phyloP scores from a whole-genome alignment of 805 yeast genomes.

The Yarrowia hollandica region DNA sequence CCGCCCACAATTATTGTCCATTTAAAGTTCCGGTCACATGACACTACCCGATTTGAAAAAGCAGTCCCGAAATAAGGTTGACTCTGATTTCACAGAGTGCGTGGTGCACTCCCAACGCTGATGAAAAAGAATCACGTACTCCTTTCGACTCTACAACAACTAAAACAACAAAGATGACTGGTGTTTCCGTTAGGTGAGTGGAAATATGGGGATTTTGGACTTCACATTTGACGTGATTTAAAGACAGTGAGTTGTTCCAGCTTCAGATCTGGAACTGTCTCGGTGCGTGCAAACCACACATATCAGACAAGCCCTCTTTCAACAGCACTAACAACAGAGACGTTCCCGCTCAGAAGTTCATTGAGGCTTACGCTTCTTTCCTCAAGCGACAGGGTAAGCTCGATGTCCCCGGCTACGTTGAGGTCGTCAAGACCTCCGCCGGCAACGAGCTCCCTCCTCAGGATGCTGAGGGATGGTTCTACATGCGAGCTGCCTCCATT shows the following conservation, averaged over 20 bases:
- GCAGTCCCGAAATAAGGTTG: too few relatives aligned
- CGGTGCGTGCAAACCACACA: not conserved
- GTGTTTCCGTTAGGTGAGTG: slow-evolving; percentile 97
- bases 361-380: slow-evolving; percentile 99
- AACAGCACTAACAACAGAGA: slow-evolving; percentile 61
- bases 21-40: too few relatives aligned
- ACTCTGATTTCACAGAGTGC: too few relatives aligned
- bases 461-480: slow-evolving; percentile 99
- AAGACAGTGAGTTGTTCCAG: slow-evolving; percentile 17
- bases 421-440: slow-evolving; percentile 97
- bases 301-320: not conserved
- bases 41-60: too few relatives aligned
- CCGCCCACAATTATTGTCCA: too few relatives aligned
- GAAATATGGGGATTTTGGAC: slow-evolving; percentile 1
- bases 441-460: slow-evolving; percentile 99
- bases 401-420: slow-evolving; percentile 99
- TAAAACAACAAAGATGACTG: slow-evolving; percentile 61
- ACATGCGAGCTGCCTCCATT: slow-evolving; percentile 99
- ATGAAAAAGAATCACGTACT: too few relatives aligned
- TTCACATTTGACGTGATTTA: slow-evolving; percentile 12
- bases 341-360: slow-evolving; percentile 99
- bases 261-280: not conserved
- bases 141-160: not conserved
- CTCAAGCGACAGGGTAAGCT: slow-evolving; percentile 99
- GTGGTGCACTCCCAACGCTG: too few relatives aligned